Evolutionary conservation across 495 filamentous ascomycete genomes (phyloP).

Genomic region (Penicillium lividum): DNA sequence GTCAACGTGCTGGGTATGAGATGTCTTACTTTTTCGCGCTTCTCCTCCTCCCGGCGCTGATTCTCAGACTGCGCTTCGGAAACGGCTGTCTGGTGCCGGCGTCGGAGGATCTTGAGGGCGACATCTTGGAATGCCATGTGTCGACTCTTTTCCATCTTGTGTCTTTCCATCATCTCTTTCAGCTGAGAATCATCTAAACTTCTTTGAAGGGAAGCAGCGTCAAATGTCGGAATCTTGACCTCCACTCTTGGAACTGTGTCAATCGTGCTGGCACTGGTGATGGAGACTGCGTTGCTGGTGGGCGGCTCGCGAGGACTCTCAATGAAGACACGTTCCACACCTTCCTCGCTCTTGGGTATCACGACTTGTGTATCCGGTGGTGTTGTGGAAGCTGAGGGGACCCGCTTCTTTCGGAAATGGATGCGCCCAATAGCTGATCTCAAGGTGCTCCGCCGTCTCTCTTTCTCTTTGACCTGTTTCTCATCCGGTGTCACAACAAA

Average conservation of each 20-base stretch:
- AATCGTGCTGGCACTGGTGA: constrained; percentile 10
- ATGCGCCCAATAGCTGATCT: constrained; percentile 43
- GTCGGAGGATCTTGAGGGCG: constrained; percentile 33
- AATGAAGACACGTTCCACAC: constrained; percentile 33
- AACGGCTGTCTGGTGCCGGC: constrained; percentile 36
- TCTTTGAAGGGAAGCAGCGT: constrained; percentile 40
- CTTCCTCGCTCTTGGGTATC: constrained; percentile 28
- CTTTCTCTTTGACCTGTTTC: constrained; percentile 39
- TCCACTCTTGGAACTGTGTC: constrained; percentile 34
- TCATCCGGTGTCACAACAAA: constrained; percentile 35
- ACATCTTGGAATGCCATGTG: constrained; percentile 54
- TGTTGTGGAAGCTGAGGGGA: constrained; percentile 31
- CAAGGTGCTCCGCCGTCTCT: constrained; percentile 38
- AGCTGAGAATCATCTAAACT: constrained; percentile 52
- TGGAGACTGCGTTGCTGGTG: constrained; percentile 6
- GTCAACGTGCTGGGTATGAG: background rate
- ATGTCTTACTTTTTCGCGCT: constrained; percentile 53
- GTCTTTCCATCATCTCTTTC: constrained; percentile 50
- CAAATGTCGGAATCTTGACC: constrained; percentile 42
- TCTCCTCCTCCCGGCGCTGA: constrained; percentile 48
- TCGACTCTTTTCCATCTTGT: constrained; percentile 58
- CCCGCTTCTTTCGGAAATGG: constrained; percentile 40
- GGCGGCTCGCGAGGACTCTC: constrained; percentile 24
- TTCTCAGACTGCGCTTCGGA: constrained; percentile 30
- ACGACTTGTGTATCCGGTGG: constrained; percentile 35